Conservation (phyloP, 2,329 filamentous ascomycete genomes). For the Rosellinia necatrix region DNA sequence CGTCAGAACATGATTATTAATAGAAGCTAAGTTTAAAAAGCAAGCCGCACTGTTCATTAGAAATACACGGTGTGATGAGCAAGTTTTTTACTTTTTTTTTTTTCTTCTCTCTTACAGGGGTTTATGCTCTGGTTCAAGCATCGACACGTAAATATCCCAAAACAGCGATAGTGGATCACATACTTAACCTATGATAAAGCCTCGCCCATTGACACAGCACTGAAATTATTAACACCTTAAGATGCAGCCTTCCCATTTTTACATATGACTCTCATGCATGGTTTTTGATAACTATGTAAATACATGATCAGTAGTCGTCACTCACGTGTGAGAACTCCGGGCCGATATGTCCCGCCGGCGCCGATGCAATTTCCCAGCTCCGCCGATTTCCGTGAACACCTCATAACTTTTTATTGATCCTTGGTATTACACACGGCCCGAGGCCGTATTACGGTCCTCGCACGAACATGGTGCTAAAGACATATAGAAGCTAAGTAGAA, state of each 20-base stretch:
- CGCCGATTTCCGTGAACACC: slow-evolving; percentile 34
- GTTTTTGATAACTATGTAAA: slow-evolving; percentile 23
- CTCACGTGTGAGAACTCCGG: slow-evolving; percentile 15
- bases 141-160: too few relatives aligned
- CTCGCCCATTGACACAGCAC: neutral
- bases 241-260: slow-evolving; percentile 16
- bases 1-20: neutral
- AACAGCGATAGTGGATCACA: too few relatives aligned
- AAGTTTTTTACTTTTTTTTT: too few relatives aligned
- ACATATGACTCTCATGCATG: slow-evolving; percentile 21
- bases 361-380: slow-evolving; percentile 37
- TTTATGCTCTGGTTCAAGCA: neutral
- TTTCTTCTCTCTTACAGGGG: too few relatives aligned
- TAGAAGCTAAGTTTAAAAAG: neutral
- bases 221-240: neutral
- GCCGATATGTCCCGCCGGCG: slow-evolving; percentile 31
- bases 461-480: slow-evolving; percentile 26
- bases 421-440: slow-evolving; percentile 37
- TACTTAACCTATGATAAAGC: too few relatives aligned
- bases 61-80: too few relatives aligned
- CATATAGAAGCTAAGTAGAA: slow-evolving; percentile 12
- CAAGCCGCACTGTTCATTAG: too few relatives aligned
- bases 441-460: slow-evolving; percentile 33
- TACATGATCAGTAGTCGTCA: slow-evolving; percentile 18
- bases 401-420: slow-evolving; percentile 36